Percentiles rank a stretch among this genome's conserved stretches.
Conservation (phyloP, 2,329 filamentous ascomycete species). For the Xenosphaeropsis pyriputrescens region DNA sequence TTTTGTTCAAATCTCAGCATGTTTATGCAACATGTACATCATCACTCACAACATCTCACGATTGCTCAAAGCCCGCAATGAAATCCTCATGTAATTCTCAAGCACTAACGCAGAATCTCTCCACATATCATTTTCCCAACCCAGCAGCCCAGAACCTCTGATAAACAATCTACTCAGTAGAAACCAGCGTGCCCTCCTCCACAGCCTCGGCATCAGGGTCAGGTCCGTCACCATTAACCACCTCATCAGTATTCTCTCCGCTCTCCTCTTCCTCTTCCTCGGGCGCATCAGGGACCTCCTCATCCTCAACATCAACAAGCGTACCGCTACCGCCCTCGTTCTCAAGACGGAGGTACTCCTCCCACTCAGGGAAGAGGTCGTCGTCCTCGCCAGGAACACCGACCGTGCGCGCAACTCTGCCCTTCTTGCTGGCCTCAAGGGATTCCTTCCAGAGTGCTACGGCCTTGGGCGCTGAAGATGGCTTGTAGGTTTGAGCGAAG, state of each 20-base stretch:
- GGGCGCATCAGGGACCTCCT: conserved; percentile 7
- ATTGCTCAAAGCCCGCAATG: too few relatives aligned
- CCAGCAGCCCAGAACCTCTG: too few relatives aligned
- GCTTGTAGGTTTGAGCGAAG: conserved; percentile 92
- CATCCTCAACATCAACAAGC: conserved; percentile 14
- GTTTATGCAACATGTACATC: too few relatives aligned
- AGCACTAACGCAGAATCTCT: too few relatives aligned
- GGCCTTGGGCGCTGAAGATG: conserved; percentile 52
- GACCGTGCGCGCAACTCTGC: conserved; percentile 69
- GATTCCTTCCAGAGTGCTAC: conserved; percentile 70
- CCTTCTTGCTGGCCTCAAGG: conserved; percentile 74
- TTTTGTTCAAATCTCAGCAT: too few relatives aligned
- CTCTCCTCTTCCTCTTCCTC: background rate
- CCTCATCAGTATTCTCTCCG: conserved; percentile 1
- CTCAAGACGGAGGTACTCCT: conserved; percentile 75
- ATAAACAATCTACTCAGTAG: background rate
- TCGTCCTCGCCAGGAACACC: conserved; percentile 71
- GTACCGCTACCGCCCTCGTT: conserved; percentile 37
- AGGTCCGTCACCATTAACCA: conserved; percentile 3
- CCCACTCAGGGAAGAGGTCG: conserved; percentile 93
- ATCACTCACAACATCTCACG: too few relatives aligned
- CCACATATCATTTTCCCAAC: too few relatives aligned
- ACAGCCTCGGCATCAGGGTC: conserved; percentile 10
- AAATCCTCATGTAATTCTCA: too few relatives aligned
- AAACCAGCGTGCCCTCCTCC: conserved; percentile 4